phyloP scores from a whole-genome alignment of 805 yeast genomes.

The Suhomyces faveliae region DNA sequence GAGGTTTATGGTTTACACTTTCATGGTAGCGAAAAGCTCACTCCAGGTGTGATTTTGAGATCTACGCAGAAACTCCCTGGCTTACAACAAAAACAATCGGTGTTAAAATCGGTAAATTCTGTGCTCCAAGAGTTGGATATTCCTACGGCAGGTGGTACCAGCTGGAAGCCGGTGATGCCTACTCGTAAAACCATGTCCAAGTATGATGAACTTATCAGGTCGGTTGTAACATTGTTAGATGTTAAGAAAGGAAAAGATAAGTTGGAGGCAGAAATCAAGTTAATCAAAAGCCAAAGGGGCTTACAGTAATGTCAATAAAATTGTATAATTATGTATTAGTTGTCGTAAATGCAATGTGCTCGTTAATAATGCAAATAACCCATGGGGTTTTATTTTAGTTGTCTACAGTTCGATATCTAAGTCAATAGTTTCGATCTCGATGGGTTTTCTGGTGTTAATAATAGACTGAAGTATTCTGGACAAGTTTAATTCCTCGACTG shows the following conservation, averaged over 20 bases:
- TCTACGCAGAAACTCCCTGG: slow-evolving; percentile 54
- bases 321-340: not conserved
- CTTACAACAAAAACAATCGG: slow-evolving; percentile 59
- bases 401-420: not conserved
- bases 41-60: slow-evolving; percentile 80
- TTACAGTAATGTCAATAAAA: slow-evolving; percentile 11
- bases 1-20: slow-evolving; percentile 79
- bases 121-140: slow-evolving; percentile 76
- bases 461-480: not conserved
- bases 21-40: slow-evolving; percentile 65
- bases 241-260: slow-evolving; percentile 85
- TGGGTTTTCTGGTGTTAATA: not conserved
- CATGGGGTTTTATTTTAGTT: not conserved
- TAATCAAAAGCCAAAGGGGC: slow-evolving; percentile 43
- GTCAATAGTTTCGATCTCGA: not conserved
- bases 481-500: not conserved
- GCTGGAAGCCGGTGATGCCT: slow-evolving; percentile 79
- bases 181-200: slow-evolving; percentile 73
- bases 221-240: slow-evolving; percentile 72
- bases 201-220: slow-evolving; percentile 71
- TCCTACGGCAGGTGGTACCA: slow-evolving; percentile 53
- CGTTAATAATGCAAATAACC: slow-evolving; percentile 1
- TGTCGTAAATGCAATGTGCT: slow-evolving; percentile 1
- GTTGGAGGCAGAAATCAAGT: slow-evolving; percentile 67
- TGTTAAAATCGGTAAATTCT: slow-evolving; percentile 70